A percentile compares a stretch with the other conserved stretches of the same genome.
Evolutionary conservation across 2,329 filamentous ascomycete species (phyloP).

Genomic region (Phialophora expanda): DNA sequence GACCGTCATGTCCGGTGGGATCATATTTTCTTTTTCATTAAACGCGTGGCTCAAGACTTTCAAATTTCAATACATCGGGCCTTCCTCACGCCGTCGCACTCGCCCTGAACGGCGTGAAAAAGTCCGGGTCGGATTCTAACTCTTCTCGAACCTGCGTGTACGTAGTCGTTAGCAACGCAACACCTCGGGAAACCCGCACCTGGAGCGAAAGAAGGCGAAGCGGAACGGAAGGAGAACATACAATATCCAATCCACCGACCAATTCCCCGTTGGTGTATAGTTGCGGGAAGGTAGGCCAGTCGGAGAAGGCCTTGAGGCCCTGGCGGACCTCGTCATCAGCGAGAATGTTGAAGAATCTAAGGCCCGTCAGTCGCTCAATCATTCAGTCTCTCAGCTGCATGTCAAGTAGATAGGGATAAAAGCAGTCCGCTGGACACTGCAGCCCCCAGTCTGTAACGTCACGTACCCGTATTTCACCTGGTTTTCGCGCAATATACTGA

Average conservation of each 20-base stretch:
- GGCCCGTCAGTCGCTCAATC: neutral
- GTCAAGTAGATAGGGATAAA: neutral
- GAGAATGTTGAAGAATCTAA: slow-evolving; percentile 93
- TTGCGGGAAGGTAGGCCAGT: slow-evolving; percentile 98
- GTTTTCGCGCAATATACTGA: slow-evolving; percentile 83
- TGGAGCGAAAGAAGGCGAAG: neutral
- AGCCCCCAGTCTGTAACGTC: neutral
- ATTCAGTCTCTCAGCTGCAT: neutral
- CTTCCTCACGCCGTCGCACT: slow-evolving; percentile 38
- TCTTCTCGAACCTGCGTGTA: slow-evolving; percentile 83
- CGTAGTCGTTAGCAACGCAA: slow-evolving; percentile 13
- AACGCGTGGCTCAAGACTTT: neutral
- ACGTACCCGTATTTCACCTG: slow-evolving; percentile 77
- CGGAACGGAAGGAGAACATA: slow-evolving; percentile 58
- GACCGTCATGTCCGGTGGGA: neutral
- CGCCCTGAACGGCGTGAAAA: slow-evolving; percentile 74
- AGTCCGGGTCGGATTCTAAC: slow-evolving; percentile 79
- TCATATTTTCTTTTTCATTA: neutral
- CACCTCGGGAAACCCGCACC: too few relatives aligned
- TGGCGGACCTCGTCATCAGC: slow-evolving; percentile 97
- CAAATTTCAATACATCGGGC: neutral
- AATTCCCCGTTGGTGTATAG: slow-evolving; percentile 90
- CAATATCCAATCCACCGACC: slow-evolving; percentile 93
- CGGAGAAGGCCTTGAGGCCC: slow-evolving; percentile 94
- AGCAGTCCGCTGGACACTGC: neutral